phyloP scores from a whole-genome alignment of 352 stramenopile species.

The Globisporangium spiculum region DNA sequence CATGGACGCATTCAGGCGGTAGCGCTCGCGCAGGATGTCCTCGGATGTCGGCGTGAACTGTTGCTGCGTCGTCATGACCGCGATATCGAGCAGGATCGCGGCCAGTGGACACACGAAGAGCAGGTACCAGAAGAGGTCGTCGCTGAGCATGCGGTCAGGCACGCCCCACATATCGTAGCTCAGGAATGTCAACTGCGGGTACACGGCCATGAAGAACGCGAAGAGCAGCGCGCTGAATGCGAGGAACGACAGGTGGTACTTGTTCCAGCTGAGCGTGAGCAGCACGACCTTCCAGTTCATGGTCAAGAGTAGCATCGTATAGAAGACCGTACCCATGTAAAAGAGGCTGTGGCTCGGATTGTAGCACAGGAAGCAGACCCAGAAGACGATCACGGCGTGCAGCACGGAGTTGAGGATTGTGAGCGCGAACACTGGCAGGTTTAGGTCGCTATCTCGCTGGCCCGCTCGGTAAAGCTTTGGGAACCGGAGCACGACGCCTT shows the following conservation, averaged over 20 bases:
- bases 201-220: slow-evolving; percentile 63
- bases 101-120: slow-evolving; percentile 49
- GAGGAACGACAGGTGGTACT: slow-evolving; percentile 51
- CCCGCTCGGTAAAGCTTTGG: slow-evolving; percentile 51
- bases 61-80: slow-evolving; percentile 33
- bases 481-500: slow-evolving; percentile 41
- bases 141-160: slow-evolving; percentile 32
- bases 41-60: slow-evolving; percentile 51
- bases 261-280: slow-evolving; percentile 62
- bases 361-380: slow-evolving; percentile 40
- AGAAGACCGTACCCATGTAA: slow-evolving; percentile 59
- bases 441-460: slow-evolving; percentile 58
- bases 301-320: slow-evolving; percentile 55
- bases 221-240: slow-evolving; percentile 56
- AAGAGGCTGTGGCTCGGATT: slow-evolving; percentile 40
- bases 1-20: slow-evolving; percentile 19
- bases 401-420: slow-evolving; percentile 52
- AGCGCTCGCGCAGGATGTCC: slow-evolving; percentile 62
- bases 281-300: slow-evolving; percentile 75
- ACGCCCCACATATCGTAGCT: slow-evolving; percentile 68
- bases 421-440: slow-evolving; percentile 45
- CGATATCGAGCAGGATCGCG: slow-evolving; percentile 44
- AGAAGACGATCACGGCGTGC: slow-evolving; percentile 60
- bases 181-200: slow-evolving; percentile 65
- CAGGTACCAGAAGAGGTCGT: slow-evolving; percentile 55